Evolutionary conservation across 441 rosid genomes (phyloP).

Genomic region (Euphorbia celastroides): DNA sequence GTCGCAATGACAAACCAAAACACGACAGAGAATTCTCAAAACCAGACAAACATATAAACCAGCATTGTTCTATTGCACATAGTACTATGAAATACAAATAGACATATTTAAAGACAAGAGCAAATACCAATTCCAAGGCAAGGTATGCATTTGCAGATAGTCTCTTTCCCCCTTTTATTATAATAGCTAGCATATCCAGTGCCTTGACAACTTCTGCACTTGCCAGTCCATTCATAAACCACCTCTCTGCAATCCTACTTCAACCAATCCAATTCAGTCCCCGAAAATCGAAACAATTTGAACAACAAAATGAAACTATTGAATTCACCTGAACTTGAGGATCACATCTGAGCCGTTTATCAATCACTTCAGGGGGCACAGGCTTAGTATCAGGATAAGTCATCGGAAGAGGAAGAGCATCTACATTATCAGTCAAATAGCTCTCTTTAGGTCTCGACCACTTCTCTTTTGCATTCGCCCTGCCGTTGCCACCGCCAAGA

Average conservation of each 20-base stretch:
- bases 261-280: conserved; percentile 15
- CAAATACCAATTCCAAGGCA: conserved; percentile 84
- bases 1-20: background rate
- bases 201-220: conserved; percentile 89
- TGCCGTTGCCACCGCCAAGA: conserved; percentile 30
- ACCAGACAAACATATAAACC: background rate
- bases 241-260: conserved; percentile 72
- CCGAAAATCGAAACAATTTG: conserved; percentile 2
- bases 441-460: conserved; percentile 79
- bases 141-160: conserved; percentile 77
- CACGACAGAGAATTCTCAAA: background rate
- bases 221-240: conserved; percentile 96
- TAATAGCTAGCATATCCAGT: conserved; percentile 74
- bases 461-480: conserved; percentile 55
- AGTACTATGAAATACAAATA: background rate
- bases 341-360: conserved; percentile 65
- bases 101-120: conserved; percentile 6
- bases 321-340: conserved; percentile 31
- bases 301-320: background rate
- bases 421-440: conserved; percentile 59
- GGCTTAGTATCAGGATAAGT: conserved; percentile 78
- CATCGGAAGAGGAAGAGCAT: conserved; percentile 94
- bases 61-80: background rate
- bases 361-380: conserved; percentile 64
- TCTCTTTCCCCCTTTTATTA: conserved; percentile 79